A percentile compares a stretch with the other conserved stretches of the same genome.
Conservation (phyloP, 2,329 filamentous ascomycete genomes). For the Colletotrichum cordylinicola region DNA sequence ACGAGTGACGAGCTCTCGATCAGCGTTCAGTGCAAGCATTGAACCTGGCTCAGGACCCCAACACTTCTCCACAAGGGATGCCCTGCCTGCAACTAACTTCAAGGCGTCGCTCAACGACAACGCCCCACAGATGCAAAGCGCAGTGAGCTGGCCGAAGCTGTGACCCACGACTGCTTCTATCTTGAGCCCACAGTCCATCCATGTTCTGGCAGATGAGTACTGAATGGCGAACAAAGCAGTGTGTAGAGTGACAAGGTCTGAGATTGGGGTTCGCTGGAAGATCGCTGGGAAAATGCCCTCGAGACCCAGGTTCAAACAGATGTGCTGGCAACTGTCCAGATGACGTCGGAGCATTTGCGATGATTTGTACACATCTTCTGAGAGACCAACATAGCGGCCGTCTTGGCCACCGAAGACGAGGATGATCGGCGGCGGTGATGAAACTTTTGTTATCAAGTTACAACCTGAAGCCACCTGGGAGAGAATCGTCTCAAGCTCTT, state of each 20-base stretch:
- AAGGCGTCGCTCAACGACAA: slow-evolving; percentile 34
- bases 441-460: background rate
- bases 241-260: slow-evolving; percentile 37
- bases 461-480: background rate
- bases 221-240: slow-evolving; percentile 25
- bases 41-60: slow-evolving; percentile 32
- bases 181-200: background rate
- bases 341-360: slow-evolving; percentile 30
- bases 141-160: slow-evolving; percentile 41
- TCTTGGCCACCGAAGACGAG: slow-evolving; percentile 45
- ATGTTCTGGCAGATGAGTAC: background rate
- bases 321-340: slow-evolving; percentile 38
- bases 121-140: slow-evolving; percentile 34
- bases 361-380: slow-evolving; percentile 12
- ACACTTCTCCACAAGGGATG: slow-evolving; percentile 31
- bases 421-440: slow-evolving; percentile 27
- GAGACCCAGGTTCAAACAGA: slow-evolving; percentile 29
- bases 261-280: slow-evolving; percentile 28
- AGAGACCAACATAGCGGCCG: background rate
- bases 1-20: background rate
- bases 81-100: slow-evolving; percentile 33
- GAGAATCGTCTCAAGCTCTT: background rate
- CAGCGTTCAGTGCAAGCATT: slow-evolving; percentile 34
- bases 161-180: slow-evolving; percentile 29
- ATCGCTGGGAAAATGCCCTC: slow-evolving; percentile 35